Percentiles rank a stretch among this genome's conserved stretches.
These are phyloP conservation scores for Penicillium expansum DNA, from an alignment of 2,329 filamentous ascomycete species.

Conservation along the genomic window DNA sequence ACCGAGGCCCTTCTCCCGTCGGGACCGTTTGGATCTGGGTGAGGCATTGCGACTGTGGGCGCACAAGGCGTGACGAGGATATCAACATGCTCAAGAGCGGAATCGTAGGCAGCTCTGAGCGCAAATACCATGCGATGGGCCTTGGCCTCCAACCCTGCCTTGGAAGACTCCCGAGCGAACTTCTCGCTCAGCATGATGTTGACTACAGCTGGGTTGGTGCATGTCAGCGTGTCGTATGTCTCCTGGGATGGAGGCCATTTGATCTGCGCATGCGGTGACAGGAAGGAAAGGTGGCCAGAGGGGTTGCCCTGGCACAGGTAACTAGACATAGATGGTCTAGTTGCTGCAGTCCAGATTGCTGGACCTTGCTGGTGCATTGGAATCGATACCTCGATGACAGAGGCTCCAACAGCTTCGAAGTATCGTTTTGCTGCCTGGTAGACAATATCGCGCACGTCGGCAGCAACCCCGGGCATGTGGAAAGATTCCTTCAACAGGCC, in stretches of 20 bases:
- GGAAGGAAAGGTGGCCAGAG: constrained; percentile 33
- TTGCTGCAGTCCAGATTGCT: constrained; percentile 48
- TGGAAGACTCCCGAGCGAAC: constrained; percentile 28
- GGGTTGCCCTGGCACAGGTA: constrained; percentile 31
- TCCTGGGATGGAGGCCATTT: constrained; percentile 40
- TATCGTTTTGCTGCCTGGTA: constrained; percentile 35
- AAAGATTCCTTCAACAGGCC: constrained; percentile 50
- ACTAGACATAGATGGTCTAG: constrained; percentile 34
- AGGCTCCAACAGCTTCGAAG: constrained; percentile 45
- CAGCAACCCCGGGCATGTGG: constrained; percentile 37
- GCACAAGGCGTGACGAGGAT: constrained; percentile 51
- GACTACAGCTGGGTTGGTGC: constrained; percentile 47
- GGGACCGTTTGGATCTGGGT: constrained; percentile 32
- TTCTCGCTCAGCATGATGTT: constrained; percentile 45
- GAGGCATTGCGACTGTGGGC: constrained; percentile 46
- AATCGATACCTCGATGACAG: constrained; percentile 47
- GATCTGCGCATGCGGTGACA: constrained; percentile 30
- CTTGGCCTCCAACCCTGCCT: constrained; percentile 42
- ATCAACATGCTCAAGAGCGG: constrained; percentile 45
- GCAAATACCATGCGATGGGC: constrained; percentile 48
- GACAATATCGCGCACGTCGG: constrained; percentile 40
- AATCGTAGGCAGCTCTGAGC: constrained; percentile 50
- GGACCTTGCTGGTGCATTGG: constrained; percentile 48
- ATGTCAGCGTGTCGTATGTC: constrained; percentile 46
- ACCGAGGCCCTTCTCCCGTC: constrained; percentile 18